Evolutionary conservation across 345 rosid genomes (phyloP).

Genomic region (Eucalyptus sideroxylon): DNA sequence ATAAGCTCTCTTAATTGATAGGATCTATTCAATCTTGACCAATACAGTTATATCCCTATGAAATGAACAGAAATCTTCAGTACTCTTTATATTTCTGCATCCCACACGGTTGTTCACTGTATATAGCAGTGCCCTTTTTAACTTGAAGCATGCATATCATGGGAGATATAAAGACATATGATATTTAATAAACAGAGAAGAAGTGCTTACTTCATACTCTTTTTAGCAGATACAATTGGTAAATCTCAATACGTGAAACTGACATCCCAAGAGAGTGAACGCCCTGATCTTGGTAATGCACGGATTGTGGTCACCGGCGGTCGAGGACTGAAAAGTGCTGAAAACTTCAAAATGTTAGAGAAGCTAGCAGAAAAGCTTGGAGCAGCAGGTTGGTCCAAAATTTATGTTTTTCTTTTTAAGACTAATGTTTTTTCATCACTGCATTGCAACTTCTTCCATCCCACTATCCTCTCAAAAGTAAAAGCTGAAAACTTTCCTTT

Average conservation of each 20-base stretch:
- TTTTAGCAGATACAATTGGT: conserved; percentile 39
- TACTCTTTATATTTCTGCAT: neutral
- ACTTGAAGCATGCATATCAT: neutral
- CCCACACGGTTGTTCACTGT: neutral
- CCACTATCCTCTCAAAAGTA: neutral
- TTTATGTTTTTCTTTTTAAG: neutral
- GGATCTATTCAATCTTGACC: neutral
- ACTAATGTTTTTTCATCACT: neutral
- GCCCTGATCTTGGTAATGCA: conserved; percentile 97
- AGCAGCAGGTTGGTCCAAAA: conserved; percentile 59
- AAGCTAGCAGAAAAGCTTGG: conserved; percentile 96
- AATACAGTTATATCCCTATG: neutral
- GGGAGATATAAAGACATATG: neutral
- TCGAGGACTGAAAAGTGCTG: conserved; percentile 77
- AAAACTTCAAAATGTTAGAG: conserved; percentile 90
- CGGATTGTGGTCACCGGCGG: conserved; percentile 87
- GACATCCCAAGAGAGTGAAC: conserved; percentile 72
- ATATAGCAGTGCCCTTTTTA: neutral
- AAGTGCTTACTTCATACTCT: neutral
- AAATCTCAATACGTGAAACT: conserved; percentile 61
- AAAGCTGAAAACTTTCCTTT: neutral
- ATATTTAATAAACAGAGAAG: neutral
- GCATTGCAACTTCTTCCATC: neutral
- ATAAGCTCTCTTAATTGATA: neutral
- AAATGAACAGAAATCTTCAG: neutral